These are phyloP conservation scores for Pleurotus giganteus DNA, from an alignment of 768 basidiomycete species.

Conservation along the genomic window DNA sequence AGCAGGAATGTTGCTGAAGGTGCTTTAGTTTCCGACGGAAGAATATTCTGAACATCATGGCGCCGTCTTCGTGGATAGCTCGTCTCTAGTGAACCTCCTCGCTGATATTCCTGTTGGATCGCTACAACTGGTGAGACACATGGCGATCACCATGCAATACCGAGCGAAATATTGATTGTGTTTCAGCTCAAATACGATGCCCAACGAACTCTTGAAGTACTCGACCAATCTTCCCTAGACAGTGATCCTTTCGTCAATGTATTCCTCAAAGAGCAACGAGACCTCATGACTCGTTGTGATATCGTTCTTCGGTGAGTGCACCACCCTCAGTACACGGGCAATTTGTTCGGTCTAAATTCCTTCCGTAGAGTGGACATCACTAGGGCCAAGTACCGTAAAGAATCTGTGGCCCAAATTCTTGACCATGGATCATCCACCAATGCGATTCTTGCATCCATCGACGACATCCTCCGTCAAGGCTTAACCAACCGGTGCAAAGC, in stretches of 20 bases:
- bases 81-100: conserved; percentile 74
- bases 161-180: conserved; percentile 4
- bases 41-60: conserved; percentile 51
- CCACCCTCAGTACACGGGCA: conserved; percentile 7
- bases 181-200: conserved; percentile 76
- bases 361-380: conserved; percentile 53
- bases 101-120: conserved; percentile 75
- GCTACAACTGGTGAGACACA: conserved; percentile 64
- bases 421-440: conserved; percentile 62
- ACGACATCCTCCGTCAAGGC: conserved; percentile 53
- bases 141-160: background rate
- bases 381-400: conserved; percentile 39
- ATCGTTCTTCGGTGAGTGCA: conserved; percentile 54
- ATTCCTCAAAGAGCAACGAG: conserved; percentile 72
- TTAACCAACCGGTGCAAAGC: conserved; percentile 73
- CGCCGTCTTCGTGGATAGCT: conserved; percentile 75
- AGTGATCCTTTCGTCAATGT: conserved; percentile 67
- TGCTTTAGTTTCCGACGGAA: conserved; percentile 51
- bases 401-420: conserved; percentile 42
- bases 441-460: conserved; percentile 53
- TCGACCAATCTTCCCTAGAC: conserved; percentile 46
- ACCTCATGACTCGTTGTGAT: conserved; percentile 71
- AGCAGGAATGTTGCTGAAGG: conserved; percentile 1
- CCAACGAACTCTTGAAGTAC: conserved; percentile 59
- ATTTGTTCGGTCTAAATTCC: conserved; percentile 1